A percentile compares a stretch with the other conserved stretches of the same genome.
Conservation (phyloP, 306 rosid species). For the Rosa multiflora region DNA sequence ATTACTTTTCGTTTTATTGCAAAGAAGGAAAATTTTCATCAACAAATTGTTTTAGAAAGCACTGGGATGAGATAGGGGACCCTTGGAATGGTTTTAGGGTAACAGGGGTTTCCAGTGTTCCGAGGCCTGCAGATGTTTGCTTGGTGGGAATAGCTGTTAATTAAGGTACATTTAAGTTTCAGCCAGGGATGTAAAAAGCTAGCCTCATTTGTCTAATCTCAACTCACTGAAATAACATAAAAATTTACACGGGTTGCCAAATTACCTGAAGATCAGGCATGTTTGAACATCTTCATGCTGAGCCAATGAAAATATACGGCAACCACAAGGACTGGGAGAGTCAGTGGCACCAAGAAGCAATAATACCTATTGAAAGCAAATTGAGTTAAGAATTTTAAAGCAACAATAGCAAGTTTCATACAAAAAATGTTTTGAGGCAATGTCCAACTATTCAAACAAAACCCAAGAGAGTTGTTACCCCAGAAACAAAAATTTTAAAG, state of each 20-base stretch:
- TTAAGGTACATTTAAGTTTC: not conserved
- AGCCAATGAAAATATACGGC: conserved; percentile 89
- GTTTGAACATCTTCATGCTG: conserved; percentile 87
- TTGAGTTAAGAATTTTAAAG: not conserved
- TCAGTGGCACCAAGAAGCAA: conserved; percentile 88
- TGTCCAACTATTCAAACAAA: not conserved
- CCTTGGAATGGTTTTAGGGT: not conserved
- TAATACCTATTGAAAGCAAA: conserved; percentile 50
- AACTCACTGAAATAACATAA: not conserved
- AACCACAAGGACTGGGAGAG: conserved; percentile 67
- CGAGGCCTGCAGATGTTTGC: not conserved
- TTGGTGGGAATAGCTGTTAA: not conserved
- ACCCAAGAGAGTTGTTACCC: not conserved
- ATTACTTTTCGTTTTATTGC: too few species aligned
- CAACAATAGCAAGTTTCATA: not conserved
- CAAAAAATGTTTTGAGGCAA: not conserved
- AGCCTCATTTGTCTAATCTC: not conserved
- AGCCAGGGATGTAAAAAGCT: not conserved
- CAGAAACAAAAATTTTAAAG: not conserved
- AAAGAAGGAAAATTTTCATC: too few species aligned
- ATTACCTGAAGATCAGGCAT: conserved; percentile 47
- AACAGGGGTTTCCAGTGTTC: not conserved
- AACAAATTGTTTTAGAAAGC: too few species aligned
- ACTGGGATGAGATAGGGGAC: too few species aligned
- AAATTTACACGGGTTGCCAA: not conserved